Base-by-base conservation (phyloP, 1,284 basidiomycete species). In the Mycena citricolor region DNA sequence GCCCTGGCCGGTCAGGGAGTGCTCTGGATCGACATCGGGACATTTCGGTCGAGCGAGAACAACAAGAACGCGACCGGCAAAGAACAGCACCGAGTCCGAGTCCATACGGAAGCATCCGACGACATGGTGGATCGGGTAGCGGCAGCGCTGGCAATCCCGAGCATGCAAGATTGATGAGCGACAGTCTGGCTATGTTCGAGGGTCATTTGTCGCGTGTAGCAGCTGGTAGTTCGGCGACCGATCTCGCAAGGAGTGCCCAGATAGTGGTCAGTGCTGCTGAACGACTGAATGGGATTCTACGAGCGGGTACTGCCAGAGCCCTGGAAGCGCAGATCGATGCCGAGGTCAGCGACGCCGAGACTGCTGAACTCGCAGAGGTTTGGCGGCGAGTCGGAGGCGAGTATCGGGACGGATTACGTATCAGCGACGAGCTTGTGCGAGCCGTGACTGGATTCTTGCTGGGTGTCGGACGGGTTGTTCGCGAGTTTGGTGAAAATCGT, bases 391-490 rank as follows among this genome's bases (percentile, higher is more conserved):
- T 89, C 8, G 82, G 83, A 1, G 73, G 71, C 4, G 86, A 90
- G 46, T 84, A 81, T 56, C 64, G 86, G 28, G 87, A 90, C 44
- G 75, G 77, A 36, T 53, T 86, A 49, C 70, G 83, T 54, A 71
- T 80, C 36, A 84, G 83, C 49, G 87, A 90, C 59, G 87, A 90
- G 57, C 67, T 88, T 31, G 81, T 90, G 2, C 68, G 88, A 39
- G 79, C 77, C 8, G 69, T 86, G 60, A 90, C 88, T 3, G 79
- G 77, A 29, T 78, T 90, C 49, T 61, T 90, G 51, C 65, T 90
- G 16, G 83, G 83, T 24, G 72, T 85, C 4, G 86, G 87, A 20
- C 79, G 76, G 59, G 70, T 85, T 7, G 61, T 89, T 42, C 73
- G 79, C 46, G 86, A 89, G 39, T 58, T 72, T 26, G 65, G 64